phyloP scores from a whole-genome alignment of 2,329 filamentous ascomycete genomes.

The Phialocephala subalpina region DNA sequence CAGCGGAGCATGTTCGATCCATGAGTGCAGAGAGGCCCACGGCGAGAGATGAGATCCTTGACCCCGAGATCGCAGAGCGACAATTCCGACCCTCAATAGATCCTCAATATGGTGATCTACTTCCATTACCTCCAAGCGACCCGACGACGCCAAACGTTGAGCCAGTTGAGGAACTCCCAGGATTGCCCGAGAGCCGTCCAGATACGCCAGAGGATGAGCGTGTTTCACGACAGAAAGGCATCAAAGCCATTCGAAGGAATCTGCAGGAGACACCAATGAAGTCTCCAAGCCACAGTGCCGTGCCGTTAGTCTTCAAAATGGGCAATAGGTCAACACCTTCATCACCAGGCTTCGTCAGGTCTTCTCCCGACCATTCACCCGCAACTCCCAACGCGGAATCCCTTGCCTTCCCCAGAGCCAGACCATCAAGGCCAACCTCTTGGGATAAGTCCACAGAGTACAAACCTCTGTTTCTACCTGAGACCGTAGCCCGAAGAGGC shows the following conservation, averaged over 20 bases:
- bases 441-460: conserved; percentile 75
- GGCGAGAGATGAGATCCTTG: conserved; percentile 50
- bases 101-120: conserved; percentile 69
- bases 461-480: conserved; percentile 83
- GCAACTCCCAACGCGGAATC: conserved; percentile 41
- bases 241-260: conserved; percentile 33
- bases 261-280: conserved; percentile 42
- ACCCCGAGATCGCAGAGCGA: conserved; percentile 63
- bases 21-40: conserved; percentile 17
- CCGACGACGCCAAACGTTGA: conserved; percentile 56
- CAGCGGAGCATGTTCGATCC: conserved; percentile 28
- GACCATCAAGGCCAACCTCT: conserved; percentile 59
- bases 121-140: conserved; percentile 69
- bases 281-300: conserved; percentile 57
- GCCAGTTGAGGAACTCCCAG: conserved; percentile 53
- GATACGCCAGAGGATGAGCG: conserved; percentile 47
- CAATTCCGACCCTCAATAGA: conserved; percentile 71
- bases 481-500: conserved; percentile 50
- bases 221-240: conserved; percentile 34
- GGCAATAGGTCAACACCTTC: conserved; percentile 49
- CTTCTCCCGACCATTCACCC: conserved; percentile 50
- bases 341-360: conserved; percentile 51
- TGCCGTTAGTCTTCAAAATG: conserved; percentile 63
- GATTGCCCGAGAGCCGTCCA: conserved; percentile 67
- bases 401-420: conserved; percentile 47